Percentiles rank a stretch among this genome's conserved stretches.
Evolutionary conservation across 2,329 filamentous ascomycete genomes (phyloP).

Genomic region (Metarhizium brunneum): DNA sequence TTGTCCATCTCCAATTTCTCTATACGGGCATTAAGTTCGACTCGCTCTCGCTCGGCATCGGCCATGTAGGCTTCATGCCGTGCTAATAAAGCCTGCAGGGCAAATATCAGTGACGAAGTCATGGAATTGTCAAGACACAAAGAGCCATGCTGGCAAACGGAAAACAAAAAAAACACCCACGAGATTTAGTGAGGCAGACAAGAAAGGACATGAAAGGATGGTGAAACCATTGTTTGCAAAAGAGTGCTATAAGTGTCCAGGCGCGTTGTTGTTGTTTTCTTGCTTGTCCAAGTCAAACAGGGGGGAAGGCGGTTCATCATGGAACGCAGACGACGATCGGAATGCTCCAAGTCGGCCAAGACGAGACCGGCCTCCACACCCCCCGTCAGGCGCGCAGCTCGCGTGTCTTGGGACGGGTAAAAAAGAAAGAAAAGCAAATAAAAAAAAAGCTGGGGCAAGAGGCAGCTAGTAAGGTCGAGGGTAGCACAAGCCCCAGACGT

Average conservation of each 20-base stretch:
- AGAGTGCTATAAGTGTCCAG: not conserved
- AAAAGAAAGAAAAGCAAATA: not conserved
- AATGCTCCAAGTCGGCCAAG: conserved; percentile 4
- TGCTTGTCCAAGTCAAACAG: not conserved
- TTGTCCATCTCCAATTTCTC: conserved; percentile 69
- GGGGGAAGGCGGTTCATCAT: not conserved
- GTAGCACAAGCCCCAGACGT: not conserved
- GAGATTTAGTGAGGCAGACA: not conserved
- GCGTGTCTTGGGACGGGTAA: not conserved
- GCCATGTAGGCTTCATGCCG: conserved; percentile 93
- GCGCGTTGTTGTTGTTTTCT: not conserved
- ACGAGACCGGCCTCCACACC: not conserved
- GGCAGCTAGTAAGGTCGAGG: not conserved
- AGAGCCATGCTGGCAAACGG: not conserved
- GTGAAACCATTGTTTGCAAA: not conserved
- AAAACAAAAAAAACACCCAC: not conserved
- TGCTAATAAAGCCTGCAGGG: conserved; percentile 74
- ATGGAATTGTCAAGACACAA: conserved; percentile 5
- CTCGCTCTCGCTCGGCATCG: conserved; percentile 79
- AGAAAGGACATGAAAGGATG: not conserved
- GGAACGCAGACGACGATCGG: not conserved
- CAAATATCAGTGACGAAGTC: conserved; percentile 57
- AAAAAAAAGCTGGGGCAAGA: not conserved
- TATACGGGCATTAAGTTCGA: conserved; percentile 62
- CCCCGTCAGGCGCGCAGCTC: not conserved